Evolutionary conservation across 129 eudicot genomes (phyloP), one percentile per base, ranked within the genome.

Genomic region (Tagetes patula): DNA sequence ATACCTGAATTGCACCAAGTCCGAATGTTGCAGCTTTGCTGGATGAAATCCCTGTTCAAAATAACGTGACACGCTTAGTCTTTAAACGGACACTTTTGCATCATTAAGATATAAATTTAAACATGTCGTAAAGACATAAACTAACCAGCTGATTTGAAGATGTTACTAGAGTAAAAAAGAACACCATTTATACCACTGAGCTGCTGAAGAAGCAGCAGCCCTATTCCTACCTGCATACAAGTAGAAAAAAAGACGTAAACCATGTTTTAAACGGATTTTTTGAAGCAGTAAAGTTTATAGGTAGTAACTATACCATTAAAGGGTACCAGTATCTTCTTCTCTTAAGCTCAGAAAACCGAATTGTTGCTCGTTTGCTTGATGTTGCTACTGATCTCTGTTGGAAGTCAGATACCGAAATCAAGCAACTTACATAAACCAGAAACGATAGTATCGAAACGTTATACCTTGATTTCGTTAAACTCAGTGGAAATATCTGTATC

Each of bases 121-220:
- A 20, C 27, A 20, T 20, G 27, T 20, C 27, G 27, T 20, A 20
- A 20, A 20, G 27, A 20, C 38, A 33, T 37, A 54, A 72, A 79
- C 89, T 87, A 71, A 88, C 97, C 97, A 43, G 97, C 97, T 58
- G 89, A 80, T 14, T 73, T 60, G 59, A 87, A 91, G 63, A 91
- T 91, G 79, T 85, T 79, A 72, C 95, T 87, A 42, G 97, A 87
- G 76, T 91, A 91, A 78, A 88, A 87, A 41, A 91, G 75, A 78
- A 91, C 87, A 60, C 91, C 97, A 77, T 88, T 91, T 67, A 91
- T 88, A 50, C 97, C 97, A 84, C 89, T 84, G 59, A 88, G 89
- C 81, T 91, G 97, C 61, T 91, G 97, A 79, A 91, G 91, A 72
- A 82, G 58, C 69, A 91, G 91, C 46, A 91, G 69, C 45, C 97